phyloP scores from a whole-genome alignment of 352 stramenopile genomes.

The Phytophthora tubulina region DNA sequence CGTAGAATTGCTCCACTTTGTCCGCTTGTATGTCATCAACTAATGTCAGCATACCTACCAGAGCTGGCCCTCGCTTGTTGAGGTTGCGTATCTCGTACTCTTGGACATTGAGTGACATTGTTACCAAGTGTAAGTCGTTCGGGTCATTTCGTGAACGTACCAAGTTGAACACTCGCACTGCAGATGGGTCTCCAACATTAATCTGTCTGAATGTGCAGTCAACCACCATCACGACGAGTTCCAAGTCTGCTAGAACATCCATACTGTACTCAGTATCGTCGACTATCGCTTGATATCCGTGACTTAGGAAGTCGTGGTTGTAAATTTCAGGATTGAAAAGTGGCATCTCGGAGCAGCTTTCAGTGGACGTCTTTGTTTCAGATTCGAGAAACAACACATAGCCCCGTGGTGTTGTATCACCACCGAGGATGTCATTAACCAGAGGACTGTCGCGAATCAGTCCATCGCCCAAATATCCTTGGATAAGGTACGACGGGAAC shows the following conservation, averaged over 20 bases:
- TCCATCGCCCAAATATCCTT: slow-evolving; percentile 36
- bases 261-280: slow-evolving; percentile 49
- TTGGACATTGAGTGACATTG: slow-evolving; percentile 41
- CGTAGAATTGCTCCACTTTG: slow-evolving; percentile 39
- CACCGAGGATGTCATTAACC: slow-evolving; percentile 28
- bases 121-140: slow-evolving; percentile 34
- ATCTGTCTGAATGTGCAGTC: slow-evolving; percentile 52
- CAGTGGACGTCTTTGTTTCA: slow-evolving; percentile 26
- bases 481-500: slow-evolving; percentile 34
- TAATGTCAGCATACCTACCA: slow-evolving; percentile 39
- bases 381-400: slow-evolving; percentile 51
- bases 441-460: slow-evolving; percentile 47
- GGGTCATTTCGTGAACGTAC: slow-evolving; percentile 32
- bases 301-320: slow-evolving; percentile 46
- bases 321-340: slow-evolving; percentile 41
- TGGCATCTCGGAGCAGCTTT: slow-evolving; percentile 28
- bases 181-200: slow-evolving; percentile 19
- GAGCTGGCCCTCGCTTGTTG: slow-evolving; percentile 31
- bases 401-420: slow-evolving; percentile 43
- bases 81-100: slow-evolving; percentile 40
- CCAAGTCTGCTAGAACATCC: slow-evolving; percentile 33
- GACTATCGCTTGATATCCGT: slow-evolving; percentile 34
- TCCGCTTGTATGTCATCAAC: slow-evolving; percentile 39
- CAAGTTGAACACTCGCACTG: slow-evolving; percentile 43
- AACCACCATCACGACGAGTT: slow-evolving; percentile 55